Percentiles rank a stretch among this genome's conserved stretches.
phyloP scores from a whole-genome alignment of 2,329 filamentous ascomycete genomes.

The Phialophora verrucosa region DNA sequence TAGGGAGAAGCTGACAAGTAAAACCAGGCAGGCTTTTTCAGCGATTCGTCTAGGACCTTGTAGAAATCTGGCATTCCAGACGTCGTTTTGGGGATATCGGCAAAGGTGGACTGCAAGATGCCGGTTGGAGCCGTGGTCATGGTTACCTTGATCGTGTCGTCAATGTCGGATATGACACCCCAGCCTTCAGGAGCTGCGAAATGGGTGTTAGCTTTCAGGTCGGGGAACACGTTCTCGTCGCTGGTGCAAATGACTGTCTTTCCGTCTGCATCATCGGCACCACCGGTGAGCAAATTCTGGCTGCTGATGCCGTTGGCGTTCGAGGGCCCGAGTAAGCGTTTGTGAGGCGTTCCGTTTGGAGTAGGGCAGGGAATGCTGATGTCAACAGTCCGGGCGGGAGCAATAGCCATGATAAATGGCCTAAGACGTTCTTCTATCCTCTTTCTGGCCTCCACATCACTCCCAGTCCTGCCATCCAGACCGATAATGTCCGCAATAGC shows the following conservation, averaged over 20 bases:
- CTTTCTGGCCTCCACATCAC: slow-evolving; percentile 62
- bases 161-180: slow-evolving; percentile 86
- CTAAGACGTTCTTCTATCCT: slow-evolving; percentile 63
- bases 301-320: slow-evolving; percentile 74
- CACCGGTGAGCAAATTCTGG: slow-evolving; percentile 63
- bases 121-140: slow-evolving; percentile 78
- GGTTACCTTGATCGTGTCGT: slow-evolving; percentile 94
- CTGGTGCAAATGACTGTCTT: slow-evolving; percentile 57
- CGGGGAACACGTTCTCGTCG: slow-evolving; percentile 49
- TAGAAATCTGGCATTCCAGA: slow-evolving; percentile 87
- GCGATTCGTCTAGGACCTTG: slow-evolving; percentile 62
- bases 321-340: slow-evolving; percentile 69
- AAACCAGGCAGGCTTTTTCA: slow-evolving; percentile 76
- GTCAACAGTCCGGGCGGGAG: slow-evolving; percentile 71
- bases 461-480: slow-evolving; percentile 61
- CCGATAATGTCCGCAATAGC: slow-evolving; percentile 72
- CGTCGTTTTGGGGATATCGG: slow-evolving; percentile 73
- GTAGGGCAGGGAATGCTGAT: slow-evolving; percentile 63
- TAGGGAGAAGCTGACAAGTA: slow-evolving; percentile 94
- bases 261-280: slow-evolving; percentile 53
- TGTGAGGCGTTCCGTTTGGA: slow-evolving; percentile 46
- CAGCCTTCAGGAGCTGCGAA: slow-evolving; percentile 80
- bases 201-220: slow-evolving; percentile 69
- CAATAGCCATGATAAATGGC: slow-evolving; percentile 78
- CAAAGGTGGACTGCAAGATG: slow-evolving; percentile 83